Conservation (phyloP, 805 yeast genomes). For the Phaffomyces thermotolerans region DNA sequence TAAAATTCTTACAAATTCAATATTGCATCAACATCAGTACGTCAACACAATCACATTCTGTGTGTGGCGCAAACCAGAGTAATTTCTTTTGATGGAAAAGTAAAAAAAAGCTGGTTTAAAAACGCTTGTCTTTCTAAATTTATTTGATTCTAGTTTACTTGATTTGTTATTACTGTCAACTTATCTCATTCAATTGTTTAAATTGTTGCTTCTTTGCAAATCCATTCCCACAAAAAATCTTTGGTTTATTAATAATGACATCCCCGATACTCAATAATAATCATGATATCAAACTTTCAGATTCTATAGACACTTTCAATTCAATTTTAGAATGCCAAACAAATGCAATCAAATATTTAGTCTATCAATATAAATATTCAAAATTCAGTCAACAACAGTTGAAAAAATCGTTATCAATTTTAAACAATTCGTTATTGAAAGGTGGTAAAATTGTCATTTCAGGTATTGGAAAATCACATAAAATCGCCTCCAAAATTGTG, state of each 20-base stretch:
- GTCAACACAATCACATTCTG: not conserved
- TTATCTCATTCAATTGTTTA: not conserved
- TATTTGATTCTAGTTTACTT: too few relatives aligned
- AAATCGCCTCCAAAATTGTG: conserved; percentile 68
- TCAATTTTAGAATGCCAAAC: conserved; percentile 39
- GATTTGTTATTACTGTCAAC: too few relatives aligned
- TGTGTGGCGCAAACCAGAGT: too few relatives aligned
- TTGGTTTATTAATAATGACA: too few relatives aligned
- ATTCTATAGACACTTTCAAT: conserved; percentile 28
- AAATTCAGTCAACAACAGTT: conserved; percentile 39
- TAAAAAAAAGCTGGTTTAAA: too few relatives aligned
- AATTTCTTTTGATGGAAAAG: too few relatives aligned
- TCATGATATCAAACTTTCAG: conserved; percentile 10
- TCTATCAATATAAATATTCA: conserved; percentile 38
- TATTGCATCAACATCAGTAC: not conserved
- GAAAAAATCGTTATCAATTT: conserved; percentile 33
- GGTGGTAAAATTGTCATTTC: conserved; percentile 69
- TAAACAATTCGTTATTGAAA: conserved; percentile 28
- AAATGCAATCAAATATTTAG: conserved; percentile 39
- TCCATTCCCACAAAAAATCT: too few relatives aligned
- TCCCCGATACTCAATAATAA: too few relatives aligned
- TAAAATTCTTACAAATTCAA: too few relatives aligned
- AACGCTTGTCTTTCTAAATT: too few relatives aligned
- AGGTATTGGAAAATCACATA: conserved; percentile 82
- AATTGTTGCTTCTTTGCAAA: not conserved